phyloP scores from a whole-genome alignment of 306 rosid genomes.

The Morella rubra region DNA sequence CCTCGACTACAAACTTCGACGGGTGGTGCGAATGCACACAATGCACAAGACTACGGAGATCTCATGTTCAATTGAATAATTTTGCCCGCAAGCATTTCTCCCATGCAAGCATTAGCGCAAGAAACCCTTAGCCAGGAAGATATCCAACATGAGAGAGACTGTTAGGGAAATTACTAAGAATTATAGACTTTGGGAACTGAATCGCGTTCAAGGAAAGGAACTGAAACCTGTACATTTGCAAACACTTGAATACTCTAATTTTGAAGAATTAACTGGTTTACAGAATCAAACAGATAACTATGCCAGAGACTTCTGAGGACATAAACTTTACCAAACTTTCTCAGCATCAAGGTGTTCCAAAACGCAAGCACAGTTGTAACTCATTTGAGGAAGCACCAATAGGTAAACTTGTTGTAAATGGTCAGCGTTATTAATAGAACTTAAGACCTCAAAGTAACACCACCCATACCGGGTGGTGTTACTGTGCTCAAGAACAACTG shows the following conservation, averaged over 20 bases:
- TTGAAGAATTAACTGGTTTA: not conserved
- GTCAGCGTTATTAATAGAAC: not conserved
- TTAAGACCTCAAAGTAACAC: conserved; percentile 1
- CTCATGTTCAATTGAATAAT: not conserved
- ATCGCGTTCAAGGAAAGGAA: not conserved
- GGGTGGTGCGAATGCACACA: too few relatives aligned
- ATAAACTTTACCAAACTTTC: not conserved
- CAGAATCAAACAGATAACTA: not conserved
- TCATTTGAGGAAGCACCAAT: not conserved
- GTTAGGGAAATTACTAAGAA: not conserved
- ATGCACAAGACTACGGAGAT: not conserved
- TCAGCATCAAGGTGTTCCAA: not conserved
- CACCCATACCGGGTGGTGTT: not conserved
- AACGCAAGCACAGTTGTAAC: not conserved
- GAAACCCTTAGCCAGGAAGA: not conserved
- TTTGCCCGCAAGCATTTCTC: not conserved
- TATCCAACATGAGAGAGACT: not conserved
- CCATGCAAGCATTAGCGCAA: not conserved
- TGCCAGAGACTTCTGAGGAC: not conserved
- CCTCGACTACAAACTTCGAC: too few relatives aligned
- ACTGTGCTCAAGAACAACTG: not conserved
- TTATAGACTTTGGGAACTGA: not conserved
- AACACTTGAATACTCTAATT: not conserved
- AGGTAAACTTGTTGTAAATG: not conserved
- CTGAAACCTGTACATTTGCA: not conserved